These are phyloP conservation scores for Irpex rosettiformis DNA, from an alignment of 1,284 basidiomycete genomes.

Conservation along the genomic window DNA sequence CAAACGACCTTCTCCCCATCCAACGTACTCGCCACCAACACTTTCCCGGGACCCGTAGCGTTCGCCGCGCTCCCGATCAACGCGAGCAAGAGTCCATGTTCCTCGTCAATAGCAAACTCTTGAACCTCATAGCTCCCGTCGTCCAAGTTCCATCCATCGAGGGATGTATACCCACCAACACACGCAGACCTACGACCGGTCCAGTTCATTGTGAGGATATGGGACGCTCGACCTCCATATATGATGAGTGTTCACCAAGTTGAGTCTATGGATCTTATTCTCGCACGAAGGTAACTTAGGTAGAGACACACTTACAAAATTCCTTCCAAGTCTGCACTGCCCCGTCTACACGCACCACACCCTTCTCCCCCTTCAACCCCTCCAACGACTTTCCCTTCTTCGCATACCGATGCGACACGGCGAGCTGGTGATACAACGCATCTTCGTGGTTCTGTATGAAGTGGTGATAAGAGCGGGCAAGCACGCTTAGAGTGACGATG, in stretches of 20 bases:
- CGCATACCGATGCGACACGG: slow-evolving; percentile 22
- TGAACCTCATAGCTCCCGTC: neutral
- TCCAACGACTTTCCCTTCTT: slow-evolving; percentile 16
- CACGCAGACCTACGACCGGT: slow-evolving; percentile 17
- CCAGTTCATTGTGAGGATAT: slow-evolving; percentile 21
- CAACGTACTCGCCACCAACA: slow-evolving; percentile 16
- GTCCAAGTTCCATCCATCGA: neutral
- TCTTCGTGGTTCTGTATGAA: slow-evolving; percentile 20
- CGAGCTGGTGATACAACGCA: slow-evolving; percentile 23
- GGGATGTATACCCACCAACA: slow-evolving; percentile 17
- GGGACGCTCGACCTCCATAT: slow-evolving; percentile 18
- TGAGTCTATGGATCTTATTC: neutral
- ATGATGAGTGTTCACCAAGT: neutral
- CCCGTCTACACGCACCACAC: neutral
- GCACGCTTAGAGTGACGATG: slow-evolving; percentile 15
- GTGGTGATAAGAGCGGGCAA: slow-evolving; percentile 14
- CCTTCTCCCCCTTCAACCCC: slow-evolving; percentile 12
- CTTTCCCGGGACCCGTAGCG: neutral
- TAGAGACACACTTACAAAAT: slow-evolving; percentile 16
- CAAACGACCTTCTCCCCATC: slow-evolving; percentile 20
- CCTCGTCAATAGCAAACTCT: slow-evolving; percentile 22
- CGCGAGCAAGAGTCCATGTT: slow-evolving; percentile 17
- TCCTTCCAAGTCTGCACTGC: slow-evolving; percentile 23
- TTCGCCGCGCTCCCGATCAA: slow-evolving; percentile 5
- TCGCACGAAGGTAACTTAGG: neutral